Evolutionary conservation across 1,284 basidiomycete genomes (phyloP).

Genomic region (Amylostereum areolatum): DNA sequence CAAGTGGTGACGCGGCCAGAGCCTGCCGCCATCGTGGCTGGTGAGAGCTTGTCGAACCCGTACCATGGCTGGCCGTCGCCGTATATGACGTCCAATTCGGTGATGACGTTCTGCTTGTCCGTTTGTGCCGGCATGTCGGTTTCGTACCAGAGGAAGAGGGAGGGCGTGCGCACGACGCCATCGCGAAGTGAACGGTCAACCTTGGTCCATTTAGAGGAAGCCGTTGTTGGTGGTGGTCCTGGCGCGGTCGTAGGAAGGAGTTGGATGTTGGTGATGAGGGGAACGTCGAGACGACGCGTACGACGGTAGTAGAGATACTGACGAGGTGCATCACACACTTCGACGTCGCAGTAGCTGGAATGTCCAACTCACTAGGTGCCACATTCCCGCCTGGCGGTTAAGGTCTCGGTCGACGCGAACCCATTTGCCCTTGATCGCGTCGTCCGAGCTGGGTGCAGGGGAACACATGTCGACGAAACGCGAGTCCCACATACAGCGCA

Average conservation of each 20-base stretch:
- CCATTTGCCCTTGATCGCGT: slow-evolving; percentile 83
- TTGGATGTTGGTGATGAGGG: slow-evolving; percentile 58
- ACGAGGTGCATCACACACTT: slow-evolving; percentile 4
- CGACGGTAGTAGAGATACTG: slow-evolving; percentile 81
- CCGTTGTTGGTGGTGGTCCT: slow-evolving; percentile 38
- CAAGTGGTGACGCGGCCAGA: slow-evolving; percentile 43
- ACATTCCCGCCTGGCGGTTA: slow-evolving; percentile 59
- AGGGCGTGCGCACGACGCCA: slow-evolving; percentile 44
- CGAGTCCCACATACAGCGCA: slow-evolving; percentile 66
- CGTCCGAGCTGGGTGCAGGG: slow-evolving; percentile 62
- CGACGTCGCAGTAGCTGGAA: background rate
- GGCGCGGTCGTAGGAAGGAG: slow-evolving; percentile 39
- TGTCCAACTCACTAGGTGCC: slow-evolving; percentile 44
- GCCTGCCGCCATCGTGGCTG: slow-evolving; percentile 16
- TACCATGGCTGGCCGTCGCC: slow-evolving; percentile 79
- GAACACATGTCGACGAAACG: slow-evolving; percentile 54
- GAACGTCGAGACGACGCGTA: slow-evolving; percentile 72
- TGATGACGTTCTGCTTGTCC: slow-evolving; percentile 60
- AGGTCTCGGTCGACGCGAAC: slow-evolving; percentile 77
- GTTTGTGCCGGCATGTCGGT: slow-evolving; percentile 53
- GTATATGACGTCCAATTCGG: slow-evolving; percentile 83
- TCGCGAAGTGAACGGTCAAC: slow-evolving; percentile 49
- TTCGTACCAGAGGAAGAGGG: slow-evolving; percentile 73
- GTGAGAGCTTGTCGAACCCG: slow-evolving; percentile 71
- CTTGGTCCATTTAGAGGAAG: slow-evolving; percentile 47